Conservation (phyloP, 2,329 filamentous ascomycete genomes). For the Calonectria hongkongensis region DNA sequence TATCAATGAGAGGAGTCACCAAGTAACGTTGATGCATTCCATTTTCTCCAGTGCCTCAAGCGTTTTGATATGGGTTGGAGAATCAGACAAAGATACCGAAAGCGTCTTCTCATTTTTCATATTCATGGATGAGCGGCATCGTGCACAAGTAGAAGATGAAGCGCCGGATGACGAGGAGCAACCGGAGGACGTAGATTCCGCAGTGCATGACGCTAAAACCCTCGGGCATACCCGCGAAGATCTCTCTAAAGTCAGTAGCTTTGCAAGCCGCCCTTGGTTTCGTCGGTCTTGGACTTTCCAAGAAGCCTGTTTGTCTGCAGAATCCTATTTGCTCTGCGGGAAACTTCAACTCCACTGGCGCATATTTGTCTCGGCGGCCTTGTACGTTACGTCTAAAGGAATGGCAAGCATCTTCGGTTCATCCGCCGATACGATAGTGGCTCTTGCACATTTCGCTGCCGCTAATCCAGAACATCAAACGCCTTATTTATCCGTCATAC, state of each 20-base stretch:
- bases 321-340: background rate
- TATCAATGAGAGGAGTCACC: background rate
- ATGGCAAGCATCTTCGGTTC: background rate
- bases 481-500: background rate
- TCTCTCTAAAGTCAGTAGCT: background rate
- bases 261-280: background rate
- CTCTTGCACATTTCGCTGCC: background rate
- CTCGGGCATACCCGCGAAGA: background rate
- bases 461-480: background rate
- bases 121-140: background rate
- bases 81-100: background rate
- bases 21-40: constrained; percentile 1
- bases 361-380: background rate
- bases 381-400: background rate
- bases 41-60: background rate
- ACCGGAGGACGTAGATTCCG: background rate
- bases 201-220: background rate
- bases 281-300: constrained; percentile 4
- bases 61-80: background rate
- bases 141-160: background rate
- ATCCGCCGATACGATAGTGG: background rate
- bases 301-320: background rate
- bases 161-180: background rate
- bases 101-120: constrained; percentile 3
- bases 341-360: background rate